Evolutionary conservation across 805 yeast species (phyloP), one percentile per base, ranked within the genome.

Genomic region (Yamadazyma kitorensis): DNA sequence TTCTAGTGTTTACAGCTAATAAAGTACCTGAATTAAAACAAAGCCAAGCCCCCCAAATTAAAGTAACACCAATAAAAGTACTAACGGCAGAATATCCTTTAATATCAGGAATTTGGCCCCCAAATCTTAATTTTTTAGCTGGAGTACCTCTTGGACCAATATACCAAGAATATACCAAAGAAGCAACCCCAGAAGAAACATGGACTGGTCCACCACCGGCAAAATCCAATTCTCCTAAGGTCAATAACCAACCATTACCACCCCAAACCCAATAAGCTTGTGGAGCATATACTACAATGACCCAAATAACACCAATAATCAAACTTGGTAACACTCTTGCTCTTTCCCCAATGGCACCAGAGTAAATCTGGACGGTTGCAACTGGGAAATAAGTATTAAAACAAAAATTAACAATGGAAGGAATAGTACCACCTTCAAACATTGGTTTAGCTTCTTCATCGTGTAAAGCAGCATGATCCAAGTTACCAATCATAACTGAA

Each of bases 121-220:
- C 62, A 7, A 41, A 40, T 33, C 54, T 51, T 7, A 10, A 6
- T 15, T 29, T 29, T 23, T 34, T 30, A 6, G 48, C 50, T 1
- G 50, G 49, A 9, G 26, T 35, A 10, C 47, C 56, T 37, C 75
- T 51, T 34, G 65, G 65, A n/a, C 75, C 75, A 30, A 69, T 39
- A 37, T 52, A 68, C 41, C 56, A 52, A 5, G 72, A 64, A 42
- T 62, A 69, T n/a, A 68, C 57, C 19, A 68, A 46, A 3, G 73
- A 61, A 2, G 72, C 64, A 18, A 59, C 55, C 26, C 74, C 74
- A 5, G 69, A 56, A 5, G 72, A 61, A 34, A 69, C 59, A 48
- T 70, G 75, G 20, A 70, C 75, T 1, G 74, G 74, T 18, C 73
- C 73, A 23, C 75, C 75, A 25, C 74, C 75, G 6, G 74, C 73